Conservation (phyloP, 176 grass and related monocot species). For the Raddia guianensis region DNA sequence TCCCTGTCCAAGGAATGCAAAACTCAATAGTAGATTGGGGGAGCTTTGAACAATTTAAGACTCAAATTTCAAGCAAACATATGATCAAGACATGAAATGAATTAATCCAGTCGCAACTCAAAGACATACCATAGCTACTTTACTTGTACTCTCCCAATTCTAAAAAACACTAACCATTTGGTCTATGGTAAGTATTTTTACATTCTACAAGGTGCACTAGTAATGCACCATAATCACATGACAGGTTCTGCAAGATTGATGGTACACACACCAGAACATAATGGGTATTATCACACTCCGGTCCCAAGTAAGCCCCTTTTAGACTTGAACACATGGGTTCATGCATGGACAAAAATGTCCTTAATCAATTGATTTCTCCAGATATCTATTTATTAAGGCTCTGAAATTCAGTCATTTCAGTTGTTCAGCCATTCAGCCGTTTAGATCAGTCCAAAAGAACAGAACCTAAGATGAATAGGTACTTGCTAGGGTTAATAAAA, state of each 20-base stretch:
- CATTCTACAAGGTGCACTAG: not conserved
- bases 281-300: not conserved
- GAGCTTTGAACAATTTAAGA: not conserved
- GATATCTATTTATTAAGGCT: constrained; percentile 7
- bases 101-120: not conserved
- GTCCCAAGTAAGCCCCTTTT: not conserved
- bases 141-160: not conserved
- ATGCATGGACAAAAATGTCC: not conserved
- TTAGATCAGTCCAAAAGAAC: too few relatives aligned
- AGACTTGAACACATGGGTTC: constrained; percentile 8
- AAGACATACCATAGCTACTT: not conserved
- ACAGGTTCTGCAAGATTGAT: constrained; percentile 13
- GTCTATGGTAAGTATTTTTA: constrained; percentile 17
- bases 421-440: too few relatives aligned
- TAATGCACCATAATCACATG: not conserved
- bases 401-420: too few relatives aligned
- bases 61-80: not conserved
- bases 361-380: not conserved
- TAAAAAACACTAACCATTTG: not conserved
- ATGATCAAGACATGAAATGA: not conserved
- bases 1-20: constrained; percentile 56
- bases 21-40: not conserved
- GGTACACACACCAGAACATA: not conserved
- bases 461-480: not conserved
- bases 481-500: not conserved